A percentile compares a stretch with the other conserved stretches of the same genome.
Conservation (phyloP, 768 basidiomycete species). For the Xerocomellus intermedius region DNA sequence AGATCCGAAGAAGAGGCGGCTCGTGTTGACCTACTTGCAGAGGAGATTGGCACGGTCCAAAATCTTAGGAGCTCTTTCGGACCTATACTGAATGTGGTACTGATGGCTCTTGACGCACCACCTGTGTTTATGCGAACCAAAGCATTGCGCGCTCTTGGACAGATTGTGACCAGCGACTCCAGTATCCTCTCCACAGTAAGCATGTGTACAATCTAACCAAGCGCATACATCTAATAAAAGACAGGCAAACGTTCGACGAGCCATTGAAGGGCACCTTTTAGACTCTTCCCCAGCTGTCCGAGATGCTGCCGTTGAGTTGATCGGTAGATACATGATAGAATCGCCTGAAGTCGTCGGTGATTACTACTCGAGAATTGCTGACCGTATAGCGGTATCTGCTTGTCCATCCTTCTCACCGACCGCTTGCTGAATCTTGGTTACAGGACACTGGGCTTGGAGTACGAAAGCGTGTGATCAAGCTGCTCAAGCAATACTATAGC, state of each 20-base stretch:
- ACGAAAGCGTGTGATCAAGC: conserved; percentile 93
- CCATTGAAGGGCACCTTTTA: conserved; percentile 86
- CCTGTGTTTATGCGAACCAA: conserved; percentile 94
- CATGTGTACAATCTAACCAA: conserved; percentile 4
- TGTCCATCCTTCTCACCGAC: neutral
- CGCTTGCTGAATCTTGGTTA: neutral
- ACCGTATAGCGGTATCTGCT: conserved; percentile 79
- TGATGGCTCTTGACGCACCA: conserved; percentile 78
- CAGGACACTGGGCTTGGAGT: conserved; percentile 95
- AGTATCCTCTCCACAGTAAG: conserved; percentile 73
- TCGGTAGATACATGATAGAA: conserved; percentile 96
- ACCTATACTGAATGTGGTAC: conserved; percentile 75
- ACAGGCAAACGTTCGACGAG: conserved; percentile 74
- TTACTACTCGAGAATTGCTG: conserved; percentile 86
- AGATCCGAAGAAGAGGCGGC: conserved; percentile 72
- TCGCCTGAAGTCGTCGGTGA: conserved; percentile 84
- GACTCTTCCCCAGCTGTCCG: conserved; percentile 94
- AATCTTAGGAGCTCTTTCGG: conserved; percentile 78
- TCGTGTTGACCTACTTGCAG: conserved; percentile 66
- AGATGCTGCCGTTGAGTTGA: conserved; percentile 94
- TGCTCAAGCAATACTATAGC: conserved; percentile 79
- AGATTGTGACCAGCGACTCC: conserved; percentile 88
- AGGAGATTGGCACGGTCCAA: conserved; percentile 76
- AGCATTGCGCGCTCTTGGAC: conserved; percentile 84
- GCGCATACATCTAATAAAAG: conserved; percentile 2